phyloP scores from a whole-genome alignment of 164 flowering plant genomes.

The Amborella trichopoda region DNA sequence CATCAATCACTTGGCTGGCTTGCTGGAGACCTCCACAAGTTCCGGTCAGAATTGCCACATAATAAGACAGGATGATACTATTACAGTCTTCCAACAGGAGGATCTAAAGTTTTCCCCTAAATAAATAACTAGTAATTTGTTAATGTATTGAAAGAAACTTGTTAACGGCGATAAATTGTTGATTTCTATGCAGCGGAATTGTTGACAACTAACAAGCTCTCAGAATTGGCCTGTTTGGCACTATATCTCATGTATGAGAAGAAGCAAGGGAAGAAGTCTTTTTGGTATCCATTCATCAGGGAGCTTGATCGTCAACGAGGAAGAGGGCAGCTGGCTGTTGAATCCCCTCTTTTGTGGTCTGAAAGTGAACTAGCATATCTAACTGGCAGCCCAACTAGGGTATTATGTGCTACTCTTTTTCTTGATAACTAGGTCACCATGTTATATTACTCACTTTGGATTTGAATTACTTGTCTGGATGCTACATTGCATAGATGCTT shows the following conservation, averaged over 20 bases:
- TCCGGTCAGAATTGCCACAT: too few relatives aligned
- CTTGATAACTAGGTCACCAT: too few relatives aligned
- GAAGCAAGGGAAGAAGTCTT: slow-evolving; percentile 95
- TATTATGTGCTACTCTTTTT: too few relatives aligned
- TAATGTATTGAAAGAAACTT: background rate
- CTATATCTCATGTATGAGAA: slow-evolving; percentile 97
- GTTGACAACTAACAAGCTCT: slow-evolving; percentile 82
- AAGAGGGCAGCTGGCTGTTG: slow-evolving; percentile 93
- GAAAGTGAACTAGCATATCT: slow-evolving; percentile 70
- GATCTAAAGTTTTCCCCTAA: too few relatives aligned
- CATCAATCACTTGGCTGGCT: too few relatives aligned
- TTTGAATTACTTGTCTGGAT: too few relatives aligned
- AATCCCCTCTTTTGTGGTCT: slow-evolving; percentile 96
- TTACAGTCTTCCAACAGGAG: too few relatives aligned
- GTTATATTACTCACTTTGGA: too few relatives aligned
- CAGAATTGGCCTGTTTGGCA: slow-evolving; percentile 96
- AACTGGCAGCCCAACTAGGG: slow-evolving; percentile 94
- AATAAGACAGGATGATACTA: too few relatives aligned
- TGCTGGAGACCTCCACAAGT: too few relatives aligned
- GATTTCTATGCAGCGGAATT: slow-evolving; percentile 63
- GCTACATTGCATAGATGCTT: too few relatives aligned
- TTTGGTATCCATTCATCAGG: slow-evolving; percentile 92
- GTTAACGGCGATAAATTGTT: background rate
- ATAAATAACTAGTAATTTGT: too few relatives aligned
- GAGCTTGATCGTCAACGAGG: slow-evolving; percentile 98